A percentile compares a stretch with the other conserved stretches of the same genome.
These are phyloP conservation scores for Sclerospora graminicola DNA, from an alignment of 352 stramenopile genomes.

Conservation along the genomic window DNA sequence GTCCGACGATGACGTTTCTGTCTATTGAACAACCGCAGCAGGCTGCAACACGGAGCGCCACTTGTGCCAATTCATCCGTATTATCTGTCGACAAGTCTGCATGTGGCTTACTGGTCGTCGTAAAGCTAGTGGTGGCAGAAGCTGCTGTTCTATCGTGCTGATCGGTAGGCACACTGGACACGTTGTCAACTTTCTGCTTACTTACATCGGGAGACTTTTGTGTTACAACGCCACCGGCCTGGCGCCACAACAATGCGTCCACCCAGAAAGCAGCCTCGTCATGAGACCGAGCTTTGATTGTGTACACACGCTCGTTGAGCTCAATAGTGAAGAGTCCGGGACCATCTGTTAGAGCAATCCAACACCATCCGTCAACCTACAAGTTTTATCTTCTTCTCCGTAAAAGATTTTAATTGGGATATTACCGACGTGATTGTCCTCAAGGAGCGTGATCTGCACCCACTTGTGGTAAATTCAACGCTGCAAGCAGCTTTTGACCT, in stretches of 20 bases:
- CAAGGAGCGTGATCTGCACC: conserved; percentile 64
- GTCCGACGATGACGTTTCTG: conserved; percentile 5
- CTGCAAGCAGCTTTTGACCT: conserved; percentile 90
- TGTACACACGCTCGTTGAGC: conserved; percentile 86
- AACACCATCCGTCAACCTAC: conserved; percentile 4
- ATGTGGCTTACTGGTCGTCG: conserved; percentile 20
- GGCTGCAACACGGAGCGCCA: conserved; percentile 34
- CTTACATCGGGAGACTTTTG: conserved; percentile 60
- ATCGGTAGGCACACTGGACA: conserved; percentile 32
- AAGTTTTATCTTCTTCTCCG: too few species aligned
- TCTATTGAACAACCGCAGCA: conserved; percentile 72
- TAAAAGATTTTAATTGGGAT: too few species aligned
- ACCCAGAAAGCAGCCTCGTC: conserved; percentile 84
- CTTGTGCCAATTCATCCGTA: conserved; percentile 28
- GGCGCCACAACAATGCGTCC: conserved; percentile 76
- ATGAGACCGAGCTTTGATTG: conserved; percentile 81
- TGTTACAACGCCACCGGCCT: conserved; percentile 66
- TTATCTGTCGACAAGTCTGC: conserved; percentile 10
- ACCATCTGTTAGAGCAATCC: conserved; percentile 37
- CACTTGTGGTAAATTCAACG: conserved; percentile 90
- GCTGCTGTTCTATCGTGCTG: conserved; percentile 6
- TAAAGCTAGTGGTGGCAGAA: conserved; percentile 15
- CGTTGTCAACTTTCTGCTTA: conserved; percentile 25
- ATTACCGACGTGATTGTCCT: conserved; percentile 57
- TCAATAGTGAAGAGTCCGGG: conserved; percentile 84